These are phyloP conservation scores for Fusarium torreyae DNA, from an alignment of 2,329 filamentous ascomycete species.

Conservation along the genomic window DNA sequence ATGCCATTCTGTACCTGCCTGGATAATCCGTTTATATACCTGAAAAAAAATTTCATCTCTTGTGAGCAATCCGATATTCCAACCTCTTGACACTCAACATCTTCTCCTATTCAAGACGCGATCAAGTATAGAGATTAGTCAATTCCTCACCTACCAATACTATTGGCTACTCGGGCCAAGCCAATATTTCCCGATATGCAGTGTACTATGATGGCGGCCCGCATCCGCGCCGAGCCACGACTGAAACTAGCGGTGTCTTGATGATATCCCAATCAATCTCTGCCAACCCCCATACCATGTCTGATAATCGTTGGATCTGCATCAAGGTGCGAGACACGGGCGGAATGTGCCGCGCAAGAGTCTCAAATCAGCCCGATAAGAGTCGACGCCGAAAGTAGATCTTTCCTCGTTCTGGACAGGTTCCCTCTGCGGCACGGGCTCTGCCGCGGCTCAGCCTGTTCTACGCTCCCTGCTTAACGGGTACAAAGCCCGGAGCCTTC, in stretches of 20 bases:
- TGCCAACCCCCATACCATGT: not conserved
- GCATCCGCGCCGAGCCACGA: not conserved
- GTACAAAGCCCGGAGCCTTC: not conserved
- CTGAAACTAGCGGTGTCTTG: conserved; percentile 18
- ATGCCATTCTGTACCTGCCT: not conserved
- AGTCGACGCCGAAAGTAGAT: conserved; percentile 2
- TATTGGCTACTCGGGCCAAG: not conserved
- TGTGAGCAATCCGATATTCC: not conserved
- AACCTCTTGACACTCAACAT: not conserved
- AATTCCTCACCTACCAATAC: not conserved
- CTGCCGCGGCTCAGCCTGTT: not conserved
- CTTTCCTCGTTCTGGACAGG: not conserved
- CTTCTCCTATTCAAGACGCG: not conserved
- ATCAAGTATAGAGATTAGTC: not conserved
- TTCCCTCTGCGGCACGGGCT: not conserved
- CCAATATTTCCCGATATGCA: conserved; percentile 3
- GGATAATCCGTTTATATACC: conserved; percentile 24
- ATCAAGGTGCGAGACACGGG: not conserved
- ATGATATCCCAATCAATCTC: not conserved
- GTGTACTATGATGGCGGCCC: conserved; percentile 15
- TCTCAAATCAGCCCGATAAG: conserved; percentile 14
- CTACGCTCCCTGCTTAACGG: not conserved
- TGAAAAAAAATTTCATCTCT: not conserved
- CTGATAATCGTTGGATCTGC: not conserved
- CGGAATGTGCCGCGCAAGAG: conserved; percentile 5